Percentiles rank a stretch among this genome's conserved stretches.
Evolutionary conservation across 2,329 filamentous ascomycete species (phyloP).

Genomic region (Penicillium sp.): DNA sequence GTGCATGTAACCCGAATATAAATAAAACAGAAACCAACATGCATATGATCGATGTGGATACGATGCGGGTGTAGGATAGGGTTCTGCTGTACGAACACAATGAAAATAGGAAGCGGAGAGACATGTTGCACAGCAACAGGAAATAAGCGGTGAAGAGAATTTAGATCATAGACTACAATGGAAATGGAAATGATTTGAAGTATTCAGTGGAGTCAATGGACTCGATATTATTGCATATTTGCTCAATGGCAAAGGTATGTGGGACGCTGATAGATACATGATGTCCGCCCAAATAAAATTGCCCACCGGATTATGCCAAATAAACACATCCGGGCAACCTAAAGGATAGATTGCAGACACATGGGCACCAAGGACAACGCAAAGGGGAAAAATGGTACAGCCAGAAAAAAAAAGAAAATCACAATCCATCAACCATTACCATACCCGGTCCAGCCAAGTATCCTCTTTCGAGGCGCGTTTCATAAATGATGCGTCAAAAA

Average conservation of each 20-base stretch:
- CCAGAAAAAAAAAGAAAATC: constrained; percentile 8
- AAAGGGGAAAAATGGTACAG: constrained; percentile 6
- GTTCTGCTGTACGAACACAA: not conserved
- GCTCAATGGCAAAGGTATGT: constrained; percentile 1
- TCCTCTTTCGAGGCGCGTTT: constrained; percentile 24
- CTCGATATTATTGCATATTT: not conserved
- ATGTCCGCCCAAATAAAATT: not conserved
- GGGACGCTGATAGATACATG: constrained; percentile 7
- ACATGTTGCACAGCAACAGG: not conserved
- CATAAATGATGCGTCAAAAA: constrained; percentile 6
- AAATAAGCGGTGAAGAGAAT: not conserved
- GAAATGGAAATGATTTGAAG: not conserved
- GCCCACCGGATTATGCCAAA: not conserved
- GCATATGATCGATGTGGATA: not conserved
- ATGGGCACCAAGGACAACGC: not conserved
- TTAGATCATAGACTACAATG: not conserved
- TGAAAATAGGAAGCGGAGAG: not conserved
- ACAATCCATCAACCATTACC: constrained; percentile 14
- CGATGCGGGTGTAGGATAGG: not conserved
- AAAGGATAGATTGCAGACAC: not conserved
- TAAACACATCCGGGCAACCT: not conserved
- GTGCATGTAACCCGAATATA: not conserved
- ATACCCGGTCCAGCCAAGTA: constrained; percentile 27
- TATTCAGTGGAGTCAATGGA: not conserved
- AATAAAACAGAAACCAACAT: not conserved